A percentile compares a stretch with the other conserved stretches of the same genome.
Evolutionary conservation across 2,329 filamentous ascomycete genomes (phyloP).

Genomic region (Pseudogymnoascus sp.): DNA sequence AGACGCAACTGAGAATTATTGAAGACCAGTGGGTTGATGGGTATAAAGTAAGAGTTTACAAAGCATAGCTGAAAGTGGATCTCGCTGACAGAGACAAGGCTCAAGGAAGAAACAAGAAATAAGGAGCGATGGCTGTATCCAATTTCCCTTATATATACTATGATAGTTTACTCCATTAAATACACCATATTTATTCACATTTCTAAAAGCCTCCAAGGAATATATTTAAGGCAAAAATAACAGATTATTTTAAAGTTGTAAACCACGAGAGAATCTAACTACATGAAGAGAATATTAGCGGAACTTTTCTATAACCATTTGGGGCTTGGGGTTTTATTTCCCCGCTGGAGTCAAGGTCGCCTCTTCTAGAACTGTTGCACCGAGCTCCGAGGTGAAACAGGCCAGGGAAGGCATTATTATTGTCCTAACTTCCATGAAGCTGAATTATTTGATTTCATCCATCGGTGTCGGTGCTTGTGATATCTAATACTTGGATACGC

Average conservation of each 20-base stretch:
- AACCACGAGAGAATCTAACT: background rate
- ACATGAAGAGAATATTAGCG: background rate
- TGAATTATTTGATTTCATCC: background rate
- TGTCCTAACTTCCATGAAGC: background rate
- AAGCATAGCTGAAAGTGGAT: slow-evolving; percentile 17
- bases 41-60: slow-evolving; percentile 30
- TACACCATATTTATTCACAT: background rate
- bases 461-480: background rate
- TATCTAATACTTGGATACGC: background rate
- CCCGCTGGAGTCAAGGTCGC: background rate
- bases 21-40: slow-evolving; percentile 34
- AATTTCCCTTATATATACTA: background rate
- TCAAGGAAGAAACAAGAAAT: slow-evolving; percentile 4
- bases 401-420: background rate
- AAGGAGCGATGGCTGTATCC: background rate
- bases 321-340: background rate
- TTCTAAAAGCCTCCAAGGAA: background rate
- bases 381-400: background rate
- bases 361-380: background rate
- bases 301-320: background rate
- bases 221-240: background rate
- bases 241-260: background rate
- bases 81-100: background rate
- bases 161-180: background rate
- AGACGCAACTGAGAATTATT: slow-evolving; percentile 33